These are phyloP conservation scores for Penicillium subrubescens DNA, from an alignment of 495 filamentous ascomycete species.

Conservation along the genomic window DNA sequence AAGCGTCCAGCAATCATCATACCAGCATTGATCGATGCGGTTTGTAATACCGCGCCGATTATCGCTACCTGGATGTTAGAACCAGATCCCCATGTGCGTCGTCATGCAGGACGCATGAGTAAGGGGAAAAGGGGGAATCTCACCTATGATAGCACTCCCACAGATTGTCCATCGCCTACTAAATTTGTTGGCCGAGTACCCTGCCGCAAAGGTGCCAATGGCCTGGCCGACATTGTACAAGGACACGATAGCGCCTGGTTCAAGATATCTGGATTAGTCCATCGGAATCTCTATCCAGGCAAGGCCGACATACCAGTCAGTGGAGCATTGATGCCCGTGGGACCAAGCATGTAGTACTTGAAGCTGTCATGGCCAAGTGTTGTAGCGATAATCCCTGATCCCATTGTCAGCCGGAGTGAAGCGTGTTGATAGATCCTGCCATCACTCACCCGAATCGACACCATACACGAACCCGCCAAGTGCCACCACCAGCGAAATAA, in stretches of 20 bases:
- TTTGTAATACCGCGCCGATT: conserved; percentile 44
- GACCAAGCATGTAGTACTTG: conserved; percentile 27
- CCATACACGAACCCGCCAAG: too few species aligned
- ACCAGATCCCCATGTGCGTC: too few species aligned
- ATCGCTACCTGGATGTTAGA: too few species aligned
- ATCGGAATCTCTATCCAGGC: too few species aligned
- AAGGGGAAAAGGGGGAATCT: conserved; percentile 29
- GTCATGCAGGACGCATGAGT: too few species aligned
- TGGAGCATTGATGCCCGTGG: conserved; percentile 19
- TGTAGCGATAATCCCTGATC: conserved; percentile 32
- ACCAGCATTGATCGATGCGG: conserved; percentile 32
- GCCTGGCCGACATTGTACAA: conserved; percentile 31
- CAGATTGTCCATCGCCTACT: conserved; percentile 32
- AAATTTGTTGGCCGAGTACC: conserved; percentile 25
- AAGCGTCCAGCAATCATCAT: conserved; percentile 40
- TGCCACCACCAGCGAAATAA: too few species aligned
- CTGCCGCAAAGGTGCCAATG: conserved; percentile 28
- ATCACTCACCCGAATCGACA: too few species aligned
- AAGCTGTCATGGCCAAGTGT: conserved; percentile 34
- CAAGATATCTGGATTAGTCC: too few species aligned
- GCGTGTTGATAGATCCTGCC: too few species aligned
- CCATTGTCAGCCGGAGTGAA: too few species aligned
- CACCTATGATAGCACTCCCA: conserved; percentile 43
- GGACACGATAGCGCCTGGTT: conserved; percentile 34
- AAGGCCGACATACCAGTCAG: conserved; percentile 17